Evolutionary conservation across 192 early-diverging fungal genomes (phyloP), one percentile per base, ranked within the genome.

Genomic region (Pilobolus umbonatus): DNA sequence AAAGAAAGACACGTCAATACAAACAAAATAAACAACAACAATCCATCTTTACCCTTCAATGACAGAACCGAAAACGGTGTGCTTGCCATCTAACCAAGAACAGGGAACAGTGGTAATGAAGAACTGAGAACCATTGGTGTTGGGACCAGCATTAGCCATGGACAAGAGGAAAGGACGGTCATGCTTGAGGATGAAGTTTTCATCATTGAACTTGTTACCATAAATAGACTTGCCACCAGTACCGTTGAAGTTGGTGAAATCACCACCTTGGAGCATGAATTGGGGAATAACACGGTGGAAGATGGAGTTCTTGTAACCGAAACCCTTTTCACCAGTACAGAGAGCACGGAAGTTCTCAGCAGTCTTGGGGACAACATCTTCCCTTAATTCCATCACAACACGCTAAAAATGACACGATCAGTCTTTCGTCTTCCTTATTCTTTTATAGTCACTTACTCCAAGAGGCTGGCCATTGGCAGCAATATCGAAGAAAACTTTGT

Each of bases 291-390:
- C 75, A 60, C 93, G 85, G 81, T 95, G 93, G 85, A 95, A 94
- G 32, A 43, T 68, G 45, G 74, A 84, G 36, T 76, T 77, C 58
- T 81, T 80, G 77, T 87, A 94, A 34, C 88, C 86, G 55, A 82
- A 88, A 42, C 93, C 91, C 73, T 95, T 86, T 71, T 98, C 95
- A 60, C 92, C 90, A 66, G 95, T 97, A 83, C 95, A 99, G 69
- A 98, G 86, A 62, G 88, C 89, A 44, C 92, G 88, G 83, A 98
- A 98, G 90, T 98, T 98, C 77, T 98, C 94, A 65, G 93, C 94
- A 26, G 82, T 85, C 73, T 77, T 83, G 69, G 88, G 88, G 55
- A 76, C 76, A 64, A 85, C 77, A 64, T 91, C 82, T 40, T 62
- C 61, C 53, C 72, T 67, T 64, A 90, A 75, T 67, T 90, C 85